Evolutionary conservation across 2,329 filamentous ascomycete species (phyloP).

Genomic region (Fusarium chuoi): DNA sequence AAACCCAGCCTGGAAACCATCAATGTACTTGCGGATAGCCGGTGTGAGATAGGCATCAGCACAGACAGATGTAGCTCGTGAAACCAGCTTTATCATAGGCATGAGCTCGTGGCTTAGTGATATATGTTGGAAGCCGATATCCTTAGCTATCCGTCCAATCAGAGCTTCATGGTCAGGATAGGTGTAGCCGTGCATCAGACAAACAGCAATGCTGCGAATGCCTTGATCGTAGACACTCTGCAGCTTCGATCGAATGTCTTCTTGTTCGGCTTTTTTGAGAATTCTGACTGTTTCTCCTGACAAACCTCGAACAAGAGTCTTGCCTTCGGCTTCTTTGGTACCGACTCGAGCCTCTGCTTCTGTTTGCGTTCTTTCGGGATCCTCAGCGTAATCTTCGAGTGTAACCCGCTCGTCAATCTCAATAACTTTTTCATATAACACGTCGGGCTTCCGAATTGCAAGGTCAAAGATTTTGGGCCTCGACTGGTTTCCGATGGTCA

Average conservation of each 20-base stretch:
- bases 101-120: slow-evolving; percentile 61
- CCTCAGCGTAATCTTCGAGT: slow-evolving; percentile 90
- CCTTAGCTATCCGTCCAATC: slow-evolving; percentile 78
- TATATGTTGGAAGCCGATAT: slow-evolving; percentile 81
- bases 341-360: slow-evolving; percentile 65
- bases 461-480: slow-evolving; percentile 92
- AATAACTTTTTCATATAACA: slow-evolving; percentile 85
- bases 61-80: slow-evolving; percentile 56
- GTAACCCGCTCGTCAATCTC: slow-evolving; percentile 93
- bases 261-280: slow-evolving; percentile 66
- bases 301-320: slow-evolving; percentile 73
- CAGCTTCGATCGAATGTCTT: slow-evolving; percentile 66
- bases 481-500: slow-evolving; percentile 91
- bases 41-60: slow-evolving; percentile 59
- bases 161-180: slow-evolving; percentile 87
- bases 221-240: slow-evolving; percentile 71
- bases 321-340: slow-evolving; percentile 56
- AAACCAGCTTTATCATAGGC: slow-evolving; percentile 58
- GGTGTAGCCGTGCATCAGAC: slow-evolving; percentile 91
- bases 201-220: slow-evolving; percentile 86
- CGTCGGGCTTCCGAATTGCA: slow-evolving; percentile 86
- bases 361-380: slow-evolving; percentile 71
- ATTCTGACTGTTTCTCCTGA: slow-evolving; percentile 77
- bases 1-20: slow-evolving; percentile 85
- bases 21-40: slow-evolving; percentile 58